Evolutionary conservation across 2,329 filamentous ascomycete genomes (phyloP), one percentile per base, ranked within the genome.

Genomic region (Salinomyces thailandicus): DNA sequence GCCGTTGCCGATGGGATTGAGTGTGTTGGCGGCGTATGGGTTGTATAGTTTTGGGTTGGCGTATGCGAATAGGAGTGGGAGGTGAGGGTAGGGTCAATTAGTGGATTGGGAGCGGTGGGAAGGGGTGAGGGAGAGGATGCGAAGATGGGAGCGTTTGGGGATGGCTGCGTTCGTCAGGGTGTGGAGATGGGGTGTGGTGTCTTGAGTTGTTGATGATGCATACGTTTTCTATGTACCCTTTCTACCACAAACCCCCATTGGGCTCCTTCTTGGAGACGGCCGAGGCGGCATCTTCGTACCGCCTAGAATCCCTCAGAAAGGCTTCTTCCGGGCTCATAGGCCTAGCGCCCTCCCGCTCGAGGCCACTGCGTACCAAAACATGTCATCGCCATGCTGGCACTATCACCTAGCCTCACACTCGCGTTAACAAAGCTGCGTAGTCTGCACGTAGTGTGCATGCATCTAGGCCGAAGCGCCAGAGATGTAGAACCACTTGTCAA

Each of bases 401-500:
- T 8, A n/a, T 15, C 27, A 30, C 27, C 27, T 30, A 30, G 14
- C 8, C 27, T 16, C 27, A 30, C 14, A 30, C 15, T 16, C 11
- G 14, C 27, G 27, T 16, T n/a, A 8, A 31, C 9, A 26, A 28
- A 28, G 6, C 31, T 12, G n/a, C n/a, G n/a, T n/a, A n/a, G n/a
- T n/a, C n/a, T n/a, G n/a, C n/a, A 5, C 9, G 9, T 13, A 35
- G 20, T 15, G 15, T 28, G 33, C 13, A 18, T 3, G 15, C 18
- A 36, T 45, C 52, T 66, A 68, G 46, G 57, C 60, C 47, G 64
- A 66, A 54, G 91, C 91, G 66, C 91, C 91, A 64, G 86, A 94
- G 68, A 98, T 98, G 79, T 96, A 98, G 82, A 98, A 98, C 91
- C 91, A 98, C 79, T 98, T 98, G 78, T 98, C 91, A 61, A 96